Conservation (phyloP, 2,329 filamentous ascomycete species). For the Cercospora sojina region DNA sequence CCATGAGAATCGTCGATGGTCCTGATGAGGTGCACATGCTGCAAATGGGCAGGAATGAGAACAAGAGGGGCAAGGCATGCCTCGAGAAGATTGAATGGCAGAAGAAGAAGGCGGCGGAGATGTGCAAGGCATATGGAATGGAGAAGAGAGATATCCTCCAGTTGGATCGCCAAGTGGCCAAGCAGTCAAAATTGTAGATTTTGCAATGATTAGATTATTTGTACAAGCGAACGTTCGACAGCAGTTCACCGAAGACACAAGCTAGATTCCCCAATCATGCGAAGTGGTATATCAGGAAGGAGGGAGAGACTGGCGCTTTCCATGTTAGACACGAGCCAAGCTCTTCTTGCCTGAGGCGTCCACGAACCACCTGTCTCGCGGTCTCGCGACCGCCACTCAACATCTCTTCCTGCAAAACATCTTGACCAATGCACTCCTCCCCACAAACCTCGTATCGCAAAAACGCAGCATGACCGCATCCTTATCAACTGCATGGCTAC, state of each 20-base stretch:
- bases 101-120: conserved; percentile 61
- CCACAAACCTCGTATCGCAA: neutral
- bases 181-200: conserved; percentile 44
- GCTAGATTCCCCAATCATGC: neutral
- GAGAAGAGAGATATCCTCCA: conserved; percentile 44
- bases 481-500: neutral
- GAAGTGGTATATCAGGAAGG: neutral
- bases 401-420: neutral
- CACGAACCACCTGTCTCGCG: neutral
- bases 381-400: neutral
- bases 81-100: conserved; percentile 64
- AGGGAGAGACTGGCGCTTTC: neutral
- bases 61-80: conserved; percentile 59
- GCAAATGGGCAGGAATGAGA: conserved; percentile 79
- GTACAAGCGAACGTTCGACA: neutral
- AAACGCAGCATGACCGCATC: neutral
- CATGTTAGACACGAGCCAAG: neutral
- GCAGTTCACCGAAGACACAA: neutral
- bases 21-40: conserved; percentile 91
- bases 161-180: conserved; percentile 39
- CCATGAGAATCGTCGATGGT: conserved; percentile 60
- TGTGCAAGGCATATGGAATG: conserved; percentile 61
- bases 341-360: neutral
- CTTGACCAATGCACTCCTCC: neutral
- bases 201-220: neutral